Evolutionary conservation across 768 basidiomycete genomes (phyloP).

Genomic region (Lactifluus subvellereus): DNA sequence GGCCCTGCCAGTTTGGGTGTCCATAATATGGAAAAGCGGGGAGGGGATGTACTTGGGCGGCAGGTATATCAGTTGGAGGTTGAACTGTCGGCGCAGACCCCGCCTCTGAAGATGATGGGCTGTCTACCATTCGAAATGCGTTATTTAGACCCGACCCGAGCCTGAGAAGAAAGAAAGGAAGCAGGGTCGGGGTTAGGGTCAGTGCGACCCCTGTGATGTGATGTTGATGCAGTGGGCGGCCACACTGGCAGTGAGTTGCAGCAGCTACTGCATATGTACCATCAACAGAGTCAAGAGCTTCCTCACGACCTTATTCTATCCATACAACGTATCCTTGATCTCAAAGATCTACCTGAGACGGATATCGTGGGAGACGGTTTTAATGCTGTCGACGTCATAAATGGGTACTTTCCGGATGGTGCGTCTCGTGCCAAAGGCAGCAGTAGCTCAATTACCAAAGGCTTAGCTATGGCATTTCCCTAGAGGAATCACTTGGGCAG

Average conservation of each 20-base stretch:
- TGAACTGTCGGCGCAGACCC: constrained; percentile 14
- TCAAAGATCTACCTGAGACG: constrained; percentile 38
- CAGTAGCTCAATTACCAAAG: background rate
- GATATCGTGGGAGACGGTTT: constrained; percentile 56
- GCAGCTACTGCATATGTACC: constrained; percentile 9
- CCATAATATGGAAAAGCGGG: constrained; percentile 26
- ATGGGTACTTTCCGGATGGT: constrained; percentile 80
- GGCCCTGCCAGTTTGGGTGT: constrained; percentile 26
- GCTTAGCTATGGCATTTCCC: background rate
- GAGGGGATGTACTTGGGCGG: constrained; percentile 15
- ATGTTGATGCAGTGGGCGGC: too few relatives aligned
- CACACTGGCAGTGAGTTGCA: too few relatives aligned
- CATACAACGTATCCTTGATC: constrained; percentile 64
- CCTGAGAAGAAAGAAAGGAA: background rate
- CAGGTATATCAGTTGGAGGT: background rate
- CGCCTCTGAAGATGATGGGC: constrained; percentile 18
- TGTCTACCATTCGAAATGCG: constrained; percentile 11
- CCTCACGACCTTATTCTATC: constrained; percentile 62
- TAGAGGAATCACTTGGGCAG: constrained; percentile 72
- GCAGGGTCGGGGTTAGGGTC: constrained; percentile 11
- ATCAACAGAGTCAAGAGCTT: constrained; percentile 40
- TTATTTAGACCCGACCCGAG: too few relatives aligned
- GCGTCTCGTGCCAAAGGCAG: constrained; percentile 23
- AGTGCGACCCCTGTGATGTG: too few relatives aligned
- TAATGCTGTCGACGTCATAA: constrained; percentile 47